phyloP scores from a whole-genome alignment of 192 early-diverging fungal genomes.

The Podochytrium sp. region DNA sequence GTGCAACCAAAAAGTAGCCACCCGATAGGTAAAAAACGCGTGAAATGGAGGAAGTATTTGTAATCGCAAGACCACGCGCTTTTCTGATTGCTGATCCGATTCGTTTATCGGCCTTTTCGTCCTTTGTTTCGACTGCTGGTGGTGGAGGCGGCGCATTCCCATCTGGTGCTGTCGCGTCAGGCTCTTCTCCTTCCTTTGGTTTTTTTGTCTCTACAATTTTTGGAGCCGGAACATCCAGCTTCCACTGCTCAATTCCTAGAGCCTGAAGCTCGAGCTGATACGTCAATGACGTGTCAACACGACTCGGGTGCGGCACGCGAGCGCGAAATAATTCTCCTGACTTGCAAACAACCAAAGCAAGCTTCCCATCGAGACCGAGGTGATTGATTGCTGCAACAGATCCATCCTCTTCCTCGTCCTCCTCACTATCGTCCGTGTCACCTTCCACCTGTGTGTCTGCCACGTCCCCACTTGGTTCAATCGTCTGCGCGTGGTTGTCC shows the following conservation, averaged over 20 bases:
- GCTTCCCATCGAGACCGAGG: constrained; percentile 32
- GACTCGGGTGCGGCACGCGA: constrained; percentile 37
- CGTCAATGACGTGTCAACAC: constrained; percentile 45
- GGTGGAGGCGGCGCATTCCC: neutral
- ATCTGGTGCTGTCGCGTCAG: constrained; percentile 11
- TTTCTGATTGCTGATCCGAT: constrained; percentile 46
- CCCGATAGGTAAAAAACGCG: constrained; percentile 49
- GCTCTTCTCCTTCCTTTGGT: constrained; percentile 27
- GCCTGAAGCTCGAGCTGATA: constrained; percentile 38
- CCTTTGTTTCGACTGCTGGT: neutral
- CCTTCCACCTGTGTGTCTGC: too few species aligned
- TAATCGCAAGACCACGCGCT: constrained; percentile 47
- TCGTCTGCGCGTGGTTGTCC: constrained; percentile 46
- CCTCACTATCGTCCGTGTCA: constrained; percentile 8
- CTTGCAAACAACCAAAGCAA: constrained; percentile 43
- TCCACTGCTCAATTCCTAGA: constrained; percentile 42
- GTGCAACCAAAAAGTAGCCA: constrained; percentile 57
- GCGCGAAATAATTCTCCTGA: constrained; percentile 41
- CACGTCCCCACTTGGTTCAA: constrained; percentile 6
- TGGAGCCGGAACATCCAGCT: constrained; percentile 43
- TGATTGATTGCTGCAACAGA: constrained; percentile 29
- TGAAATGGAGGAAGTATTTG: constrained; percentile 37
- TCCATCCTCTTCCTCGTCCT: constrained; percentile 41
- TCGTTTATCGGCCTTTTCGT: constrained; percentile 33
- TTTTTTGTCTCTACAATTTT: constrained; percentile 13